phyloP scores from a whole-genome alignment of 108 stramenopile species.

The Cyclotella atomus region DNA sequence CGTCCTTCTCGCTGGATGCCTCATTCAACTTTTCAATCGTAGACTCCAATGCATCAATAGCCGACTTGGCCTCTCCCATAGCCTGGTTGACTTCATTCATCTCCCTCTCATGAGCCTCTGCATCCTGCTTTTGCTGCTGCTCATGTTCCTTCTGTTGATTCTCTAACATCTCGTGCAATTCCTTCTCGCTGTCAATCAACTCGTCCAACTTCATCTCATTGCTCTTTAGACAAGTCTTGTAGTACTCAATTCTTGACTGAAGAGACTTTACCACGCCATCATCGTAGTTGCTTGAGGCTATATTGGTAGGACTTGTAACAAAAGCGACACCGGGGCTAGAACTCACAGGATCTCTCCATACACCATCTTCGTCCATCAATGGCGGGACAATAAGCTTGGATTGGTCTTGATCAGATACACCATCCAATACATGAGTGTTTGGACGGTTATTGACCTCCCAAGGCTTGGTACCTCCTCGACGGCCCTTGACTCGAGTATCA shows the following conservation, averaged over 20 bases:
- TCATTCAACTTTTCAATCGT: slow-evolving; percentile 23
- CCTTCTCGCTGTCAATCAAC: slow-evolving; percentile 8
- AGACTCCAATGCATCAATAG: slow-evolving; percentile 29
- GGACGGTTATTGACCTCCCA: neutral
- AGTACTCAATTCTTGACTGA: slow-evolving; percentile 4
- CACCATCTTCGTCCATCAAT: slow-evolving; percentile 10
- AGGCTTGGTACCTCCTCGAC: neutral
- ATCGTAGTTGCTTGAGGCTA: neutral
- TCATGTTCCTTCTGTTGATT: slow-evolving; percentile 7
- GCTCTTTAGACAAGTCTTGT: slow-evolving; percentile 8
- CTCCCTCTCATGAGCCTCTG: neutral
- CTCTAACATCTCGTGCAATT: neutral
- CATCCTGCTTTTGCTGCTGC: neutral
- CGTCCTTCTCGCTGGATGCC: slow-evolving; percentile 32
- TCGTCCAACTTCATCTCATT: slow-evolving; percentile 8
- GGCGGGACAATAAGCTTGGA: slow-evolving; percentile 7
- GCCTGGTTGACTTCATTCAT: slow-evolving; percentile 7
- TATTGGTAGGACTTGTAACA: neutral
- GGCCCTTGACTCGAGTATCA: slow-evolving; percentile 3
- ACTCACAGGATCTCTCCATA: neutral
- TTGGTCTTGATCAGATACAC: neutral
- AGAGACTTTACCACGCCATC: slow-evolving; percentile 1
- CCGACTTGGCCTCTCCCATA: slow-evolving; percentile 24
- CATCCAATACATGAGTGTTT: neutral
- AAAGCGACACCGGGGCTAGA: neutral